Base-by-base conservation (phyloP, 352 stramenopile genomes). In the Phytophthora brassicae region DNA sequence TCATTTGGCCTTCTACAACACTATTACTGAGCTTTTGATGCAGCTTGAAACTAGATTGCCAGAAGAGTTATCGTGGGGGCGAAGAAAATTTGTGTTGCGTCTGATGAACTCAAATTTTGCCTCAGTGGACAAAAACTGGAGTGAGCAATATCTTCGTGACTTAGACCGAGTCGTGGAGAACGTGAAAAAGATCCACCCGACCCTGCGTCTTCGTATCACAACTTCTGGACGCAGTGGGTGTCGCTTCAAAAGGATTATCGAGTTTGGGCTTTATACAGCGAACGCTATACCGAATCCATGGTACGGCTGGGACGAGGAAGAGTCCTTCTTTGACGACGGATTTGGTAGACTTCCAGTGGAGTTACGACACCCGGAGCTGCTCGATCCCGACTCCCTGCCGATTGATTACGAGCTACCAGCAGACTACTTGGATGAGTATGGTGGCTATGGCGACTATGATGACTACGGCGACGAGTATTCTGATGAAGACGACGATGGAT, bases 281-380 rank as follows among this genome's bases (percentile, higher is more conserved):
- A 39, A 63, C 9, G 54, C 57, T 19, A 64, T 77, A 16, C 72
- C 62, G 8, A 79, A 63, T 39, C 22, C 50, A 7, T 84, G 70
- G 72, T 74, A 78, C 44, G 75, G 67, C 12, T 84, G 72, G 69
- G 66, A 80, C 11, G 57, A 72, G 16, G 65, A 77, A 17, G 42
- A 77, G 26, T 46, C 38, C 11, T 38, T 36, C 4, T 50, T 48
- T 29, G 52, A 60, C 44, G 26, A 56, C 43, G 41, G 39, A 14
- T 50, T 16, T 3, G 46, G 35, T 23, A 41, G 58, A 26, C 20
- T 72, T 4, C 64, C 64, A 39, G 26, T 68, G 45, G 64, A 68
- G 28, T 28, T 68, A 19, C 53, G 51, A 0, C 59, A 72, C 42
- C 64, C 64, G 26, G 64, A 68, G 26, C 48, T 68, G 7, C 64